Conservation (phyloP, 1,284 basidiomycete species). For the Mycena sp. region DNA sequence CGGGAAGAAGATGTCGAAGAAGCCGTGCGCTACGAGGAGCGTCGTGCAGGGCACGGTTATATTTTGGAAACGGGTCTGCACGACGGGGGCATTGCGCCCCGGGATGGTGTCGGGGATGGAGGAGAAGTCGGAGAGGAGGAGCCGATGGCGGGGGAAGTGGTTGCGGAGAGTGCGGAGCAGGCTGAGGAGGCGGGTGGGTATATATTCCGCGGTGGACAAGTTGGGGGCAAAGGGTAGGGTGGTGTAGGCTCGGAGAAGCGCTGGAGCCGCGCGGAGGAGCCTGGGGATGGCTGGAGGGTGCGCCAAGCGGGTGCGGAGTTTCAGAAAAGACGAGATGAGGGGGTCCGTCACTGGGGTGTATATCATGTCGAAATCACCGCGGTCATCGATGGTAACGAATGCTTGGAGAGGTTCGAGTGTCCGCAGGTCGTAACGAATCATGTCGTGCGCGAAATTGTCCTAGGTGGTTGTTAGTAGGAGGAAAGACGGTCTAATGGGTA, state of each 20-base stretch:
- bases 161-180: slow-evolving; percentile 87
- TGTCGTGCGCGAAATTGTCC: slow-evolving; percentile 98
- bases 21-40: slow-evolving; percentile 93
- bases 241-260: slow-evolving; percentile 70
- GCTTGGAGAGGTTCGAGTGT: slow-evolving; percentile 88
- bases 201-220: slow-evolving; percentile 88
- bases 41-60: slow-evolving; percentile 91
- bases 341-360: slow-evolving; percentile 91
- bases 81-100: slow-evolving; percentile 92
- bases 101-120: slow-evolving; percentile 87
- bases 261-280: slow-evolving; percentile 62
- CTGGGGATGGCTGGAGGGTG: slow-evolving; percentile 66
- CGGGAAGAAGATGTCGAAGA: slow-evolving; percentile 99
- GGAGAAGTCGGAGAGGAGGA: slow-evolving; percentile 94
- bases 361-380: slow-evolving; percentile 88
- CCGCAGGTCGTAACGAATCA: slow-evolving; percentile 88
- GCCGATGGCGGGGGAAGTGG: slow-evolving; percentile 90
- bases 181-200: slow-evolving; percentile 92
- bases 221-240: slow-evolving; percentile 92
- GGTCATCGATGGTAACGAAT: slow-evolving; percentile 81
- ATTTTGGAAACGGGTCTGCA: slow-evolving; percentile 91
- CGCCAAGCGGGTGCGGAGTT: slow-evolving; percentile 65
- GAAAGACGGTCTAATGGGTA: slow-evolving; percentile 19
- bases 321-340: slow-evolving; percentile 79
- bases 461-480: slow-evolving; percentile 39